Evolutionary conservation across 345 rosid species (phyloP).

Genomic region (Limnanthes douglasii): DNA sequence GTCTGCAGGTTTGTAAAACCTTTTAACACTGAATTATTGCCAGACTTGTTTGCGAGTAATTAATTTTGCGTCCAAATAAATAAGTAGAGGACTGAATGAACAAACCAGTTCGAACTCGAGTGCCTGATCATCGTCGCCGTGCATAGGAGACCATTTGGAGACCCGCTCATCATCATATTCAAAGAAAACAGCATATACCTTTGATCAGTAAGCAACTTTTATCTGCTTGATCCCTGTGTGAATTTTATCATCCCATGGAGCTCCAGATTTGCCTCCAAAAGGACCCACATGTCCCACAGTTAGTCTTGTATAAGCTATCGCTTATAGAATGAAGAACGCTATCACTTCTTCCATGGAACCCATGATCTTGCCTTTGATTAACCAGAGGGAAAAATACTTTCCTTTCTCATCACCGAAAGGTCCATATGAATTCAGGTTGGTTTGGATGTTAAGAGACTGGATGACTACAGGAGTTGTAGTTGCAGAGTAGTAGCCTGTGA

Average conservation of each 20-base stretch:
- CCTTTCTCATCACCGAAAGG: conserved; percentile 7
- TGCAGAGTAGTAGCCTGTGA: conserved; percentile 11
- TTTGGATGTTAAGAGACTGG: conserved; percentile 6
- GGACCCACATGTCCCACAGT: not conserved
- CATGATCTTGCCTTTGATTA: conserved; percentile 6
- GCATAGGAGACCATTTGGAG: too few species aligned
- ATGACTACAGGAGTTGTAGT: conserved; percentile 7
- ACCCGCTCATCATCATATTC: too few species aligned
- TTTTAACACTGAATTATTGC: too few species aligned
- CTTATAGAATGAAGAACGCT: conserved; percentile 9
- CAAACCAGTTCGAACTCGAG: too few species aligned
- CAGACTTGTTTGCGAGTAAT: too few species aligned
- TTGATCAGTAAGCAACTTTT: too few species aligned
- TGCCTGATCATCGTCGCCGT: too few species aligned
- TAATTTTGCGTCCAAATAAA: too few species aligned
- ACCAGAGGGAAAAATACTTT: conserved; percentile 7
- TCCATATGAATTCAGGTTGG: conserved; percentile 8
- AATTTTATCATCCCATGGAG: conserved; percentile 9
- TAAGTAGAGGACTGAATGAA: too few species aligned
- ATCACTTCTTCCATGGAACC: conserved; percentile 14
- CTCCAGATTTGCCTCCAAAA: conserved; percentile 1
- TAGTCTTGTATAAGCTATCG: conserved; percentile 8
- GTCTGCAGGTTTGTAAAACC: too few species aligned
- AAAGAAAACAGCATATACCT: too few species aligned
- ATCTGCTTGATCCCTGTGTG: too few species aligned